Percentiles rank a stretch among this genome's conserved stretches.
These are phyloP conservation scores for Ajuga chamaepitys DNA, from an alignment of 257 asterid genomes.

Conservation along the genomic window DNA sequence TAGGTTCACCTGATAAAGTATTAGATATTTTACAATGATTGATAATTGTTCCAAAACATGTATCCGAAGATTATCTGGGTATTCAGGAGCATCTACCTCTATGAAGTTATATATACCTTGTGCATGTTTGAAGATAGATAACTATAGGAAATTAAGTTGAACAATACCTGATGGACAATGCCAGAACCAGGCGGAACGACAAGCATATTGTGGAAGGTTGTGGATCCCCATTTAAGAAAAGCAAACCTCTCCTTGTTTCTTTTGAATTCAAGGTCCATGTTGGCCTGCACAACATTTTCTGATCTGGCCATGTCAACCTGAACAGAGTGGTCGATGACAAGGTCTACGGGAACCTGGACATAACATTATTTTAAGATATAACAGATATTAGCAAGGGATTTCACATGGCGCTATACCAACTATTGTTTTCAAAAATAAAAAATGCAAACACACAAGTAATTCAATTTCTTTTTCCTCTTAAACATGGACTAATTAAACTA, in stretches of 20 bases:
- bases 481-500: neutral
- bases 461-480: neutral
- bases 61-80: too few relatives aligned
- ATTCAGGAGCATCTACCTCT: too few relatives aligned
- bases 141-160: too few relatives aligned
- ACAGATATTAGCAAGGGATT: neutral
- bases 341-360: constrained; percentile 86
- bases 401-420: neutral
- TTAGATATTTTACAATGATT: neutral
- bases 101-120: too few relatives aligned
- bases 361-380: neutral
- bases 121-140: too few relatives aligned
- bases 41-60: neutral
- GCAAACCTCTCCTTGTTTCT: constrained; percentile 91
- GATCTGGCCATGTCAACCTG: constrained; percentile 90
- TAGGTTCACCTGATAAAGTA: constrained; percentile 69
- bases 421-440: neutral
- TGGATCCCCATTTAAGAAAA: constrained; percentile 92
- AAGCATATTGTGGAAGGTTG: constrained; percentile 82
- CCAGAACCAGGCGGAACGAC: constrained; percentile 98
- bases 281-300: constrained; percentile 86
- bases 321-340: constrained; percentile 90
- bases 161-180: too few relatives aligned
- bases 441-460: neutral
- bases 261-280: constrained; percentile 82